phyloP scores from a whole-genome alignment of 2,329 filamentous ascomycete species.

The Colletotrichum sp. region DNA sequence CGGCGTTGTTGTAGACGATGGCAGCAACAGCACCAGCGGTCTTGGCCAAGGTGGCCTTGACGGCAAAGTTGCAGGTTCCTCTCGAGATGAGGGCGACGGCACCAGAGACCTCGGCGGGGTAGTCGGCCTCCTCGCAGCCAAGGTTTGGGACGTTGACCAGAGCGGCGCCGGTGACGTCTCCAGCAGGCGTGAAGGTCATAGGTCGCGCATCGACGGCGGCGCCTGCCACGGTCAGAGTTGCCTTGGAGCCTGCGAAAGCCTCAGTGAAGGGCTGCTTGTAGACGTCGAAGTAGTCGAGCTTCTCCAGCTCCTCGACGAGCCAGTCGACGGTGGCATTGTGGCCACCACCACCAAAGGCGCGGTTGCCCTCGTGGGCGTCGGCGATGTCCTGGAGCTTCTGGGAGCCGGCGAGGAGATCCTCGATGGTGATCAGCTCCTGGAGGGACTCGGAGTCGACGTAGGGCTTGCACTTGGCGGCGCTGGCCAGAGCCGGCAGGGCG shows the following conservation, averaged over 20 bases:
- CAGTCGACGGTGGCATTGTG: constrained; percentile 53
- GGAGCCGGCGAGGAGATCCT: constrained; percentile 46
- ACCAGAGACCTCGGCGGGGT: constrained; percentile 54
- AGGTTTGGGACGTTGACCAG: constrained; percentile 55
- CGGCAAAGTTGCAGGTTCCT: constrained; percentile 62
- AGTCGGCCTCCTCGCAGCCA: constrained; percentile 60
- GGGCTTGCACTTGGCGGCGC: constrained; percentile 31
- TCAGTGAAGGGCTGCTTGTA: constrained; percentile 50
- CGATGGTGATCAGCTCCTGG: constrained; percentile 41
- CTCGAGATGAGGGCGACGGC: constrained; percentile 65
- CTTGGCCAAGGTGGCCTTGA: constrained; percentile 62
- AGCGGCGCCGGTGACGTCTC: constrained; percentile 37
- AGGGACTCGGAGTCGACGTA: constrained; percentile 43
- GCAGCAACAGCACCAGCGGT: constrained; percentile 61
- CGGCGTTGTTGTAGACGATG: constrained; percentile 68
- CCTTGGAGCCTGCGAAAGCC: constrained; percentile 37
- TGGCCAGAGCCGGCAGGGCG: constrained; percentile 27
- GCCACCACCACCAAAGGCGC: constrained; percentile 48
- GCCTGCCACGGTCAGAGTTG: constrained; percentile 34
- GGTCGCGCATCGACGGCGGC: constrained; percentile 28
- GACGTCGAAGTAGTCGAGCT: constrained; percentile 46
- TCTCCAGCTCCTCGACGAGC: constrained; percentile 43
- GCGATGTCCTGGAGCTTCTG: constrained; percentile 51
- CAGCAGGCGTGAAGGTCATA: constrained; percentile 58
- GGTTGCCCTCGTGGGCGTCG: constrained; percentile 44